phyloP scores from a whole-genome alignment of 805 yeast genomes.

The Blastobotrys peoriensis region DNA sequence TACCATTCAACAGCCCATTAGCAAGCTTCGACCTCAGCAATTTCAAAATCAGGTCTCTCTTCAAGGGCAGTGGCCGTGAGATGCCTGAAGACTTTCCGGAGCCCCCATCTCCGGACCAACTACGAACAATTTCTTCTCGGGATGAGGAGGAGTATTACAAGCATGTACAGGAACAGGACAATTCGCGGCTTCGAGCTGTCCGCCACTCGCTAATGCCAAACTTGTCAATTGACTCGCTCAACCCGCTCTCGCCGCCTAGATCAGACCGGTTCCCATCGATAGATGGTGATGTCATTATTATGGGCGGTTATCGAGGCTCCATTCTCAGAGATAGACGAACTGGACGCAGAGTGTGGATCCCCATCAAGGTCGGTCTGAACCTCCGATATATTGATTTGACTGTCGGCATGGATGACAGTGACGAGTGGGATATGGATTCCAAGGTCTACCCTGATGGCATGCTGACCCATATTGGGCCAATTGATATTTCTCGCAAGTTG shows the following conservation, averaged over 20 bases:
- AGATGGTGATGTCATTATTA: slow-evolving; percentile 70
- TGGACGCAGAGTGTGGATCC: slow-evolving; percentile 73
- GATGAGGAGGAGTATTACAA: slow-evolving; percentile 59
- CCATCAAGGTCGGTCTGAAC: slow-evolving; percentile 75
- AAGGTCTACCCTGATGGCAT: slow-evolving; percentile 67
- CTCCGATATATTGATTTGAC: slow-evolving; percentile 61
- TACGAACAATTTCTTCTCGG: slow-evolving; percentile 40
- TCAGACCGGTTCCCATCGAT: slow-evolving; percentile 35
- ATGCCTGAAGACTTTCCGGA: slow-evolving; percentile 1
- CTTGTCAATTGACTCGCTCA: slow-evolving; percentile 33
- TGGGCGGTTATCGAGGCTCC: slow-evolving; percentile 90
- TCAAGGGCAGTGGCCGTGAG: slow-evolving; percentile 3
- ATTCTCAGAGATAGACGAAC: slow-evolving; percentile 62
- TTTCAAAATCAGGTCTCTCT: slow-evolving; percentile 3
- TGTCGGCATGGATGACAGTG: slow-evolving; percentile 67
- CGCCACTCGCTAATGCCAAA: slow-evolving; percentile 53
- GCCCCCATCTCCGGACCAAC: slow-evolving; percentile 13
- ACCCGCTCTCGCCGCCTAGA: slow-evolving; percentile 19
- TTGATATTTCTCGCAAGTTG: slow-evolving; percentile 65
- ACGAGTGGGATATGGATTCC: slow-evolving; percentile 47
- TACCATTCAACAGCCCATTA: slow-evolving; percentile 51
- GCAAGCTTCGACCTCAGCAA: slow-evolving; percentile 26
- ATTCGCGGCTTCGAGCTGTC: slow-evolving; percentile 64
- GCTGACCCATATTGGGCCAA: slow-evolving; percentile 78
- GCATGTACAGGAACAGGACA: slow-evolving; percentile 47